Evolutionary conservation across 345 rosid genomes (phyloP).

Genomic region (Conringia planisiliqua): DNA sequence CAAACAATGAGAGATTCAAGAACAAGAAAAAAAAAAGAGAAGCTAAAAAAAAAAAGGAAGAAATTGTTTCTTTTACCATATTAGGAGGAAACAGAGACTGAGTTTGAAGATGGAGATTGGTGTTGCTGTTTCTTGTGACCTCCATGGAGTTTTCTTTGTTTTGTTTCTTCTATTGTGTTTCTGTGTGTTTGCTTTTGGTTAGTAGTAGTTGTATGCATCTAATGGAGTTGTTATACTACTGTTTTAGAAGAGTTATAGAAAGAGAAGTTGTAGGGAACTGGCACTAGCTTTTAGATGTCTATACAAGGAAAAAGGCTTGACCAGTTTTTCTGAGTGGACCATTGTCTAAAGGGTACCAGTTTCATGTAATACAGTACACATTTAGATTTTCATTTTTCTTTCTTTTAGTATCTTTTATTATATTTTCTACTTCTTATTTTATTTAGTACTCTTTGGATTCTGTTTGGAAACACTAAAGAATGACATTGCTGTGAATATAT

Average conservation of each 20-base stretch:
- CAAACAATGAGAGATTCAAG: slow-evolving; percentile 11
- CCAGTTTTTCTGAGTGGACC: slow-evolving; percentile 27
- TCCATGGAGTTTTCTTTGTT: slow-evolving; percentile 21
- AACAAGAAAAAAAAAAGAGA: neutral
- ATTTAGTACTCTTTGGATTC: slow-evolving; percentile 14
- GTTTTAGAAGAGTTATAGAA: neutral
- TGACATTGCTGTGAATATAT: neutral
- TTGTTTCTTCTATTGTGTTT: slow-evolving; percentile 4
- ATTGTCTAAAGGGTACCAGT: slow-evolving; percentile 23
- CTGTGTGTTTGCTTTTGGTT: slow-evolving; percentile 2
- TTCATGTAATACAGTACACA: slow-evolving; percentile 6
- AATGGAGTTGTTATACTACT: neutral
- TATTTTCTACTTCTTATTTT: slow-evolving; percentile 6
- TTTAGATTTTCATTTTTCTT: neutral
- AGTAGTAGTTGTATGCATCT: slow-evolving; percentile 15
- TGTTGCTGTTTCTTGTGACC: slow-evolving; percentile 17
- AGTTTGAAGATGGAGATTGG: slow-evolving; percentile 19
- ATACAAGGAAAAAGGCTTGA: slow-evolving; percentile 31
- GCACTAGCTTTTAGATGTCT: slow-evolving; percentile 24
- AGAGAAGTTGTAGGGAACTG: slow-evolving; percentile 14
- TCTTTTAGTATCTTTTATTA: too few relatives aligned
- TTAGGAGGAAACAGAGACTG: slow-evolving; percentile 24
- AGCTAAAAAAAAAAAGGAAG: neutral
- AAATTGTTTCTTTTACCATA: slow-evolving; percentile 9
- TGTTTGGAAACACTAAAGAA: neutral